Evolutionary conservation across 2,329 filamentous ascomycete species (phyloP).

Genomic region (Trichoderma gracile): DNA sequence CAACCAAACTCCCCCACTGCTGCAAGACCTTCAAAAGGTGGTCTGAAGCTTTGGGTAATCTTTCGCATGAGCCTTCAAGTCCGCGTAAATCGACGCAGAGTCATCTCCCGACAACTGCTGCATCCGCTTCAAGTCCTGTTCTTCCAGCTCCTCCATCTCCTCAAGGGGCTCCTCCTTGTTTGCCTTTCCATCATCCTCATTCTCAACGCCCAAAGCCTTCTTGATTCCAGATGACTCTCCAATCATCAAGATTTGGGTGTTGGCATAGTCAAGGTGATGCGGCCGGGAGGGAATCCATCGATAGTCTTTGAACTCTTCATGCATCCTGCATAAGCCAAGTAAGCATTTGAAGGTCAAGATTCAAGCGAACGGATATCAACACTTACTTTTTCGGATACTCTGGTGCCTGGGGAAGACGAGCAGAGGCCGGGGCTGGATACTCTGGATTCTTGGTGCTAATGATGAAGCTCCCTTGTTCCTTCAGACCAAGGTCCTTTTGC

Average conservation of each 20-base stretch:
- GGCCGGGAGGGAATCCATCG: constrained; percentile 76
- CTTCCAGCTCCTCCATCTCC: constrained; percentile 72
- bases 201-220: constrained; percentile 57
- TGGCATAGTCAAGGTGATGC: constrained; percentile 71
- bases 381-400: constrained; percentile 70
- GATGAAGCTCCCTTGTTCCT: constrained; percentile 69
- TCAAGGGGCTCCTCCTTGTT: constrained; percentile 65
- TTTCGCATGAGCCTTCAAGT: constrained; percentile 21
- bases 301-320: constrained; percentile 69
- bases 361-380: neutral
- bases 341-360: neutral
- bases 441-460: constrained; percentile 79
- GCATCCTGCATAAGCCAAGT: constrained; percentile 50
- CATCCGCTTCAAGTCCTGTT: constrained; percentile 71
- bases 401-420: constrained; percentile 63
- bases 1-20: neutral
- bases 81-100: constrained; percentile 33
- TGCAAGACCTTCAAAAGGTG: constrained; percentile 28
- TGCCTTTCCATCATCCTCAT: constrained; percentile 56
- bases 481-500: constrained; percentile 73
- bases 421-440: constrained; percentile 63
- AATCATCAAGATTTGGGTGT: constrained; percentile 76
- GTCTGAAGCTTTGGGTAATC: constrained; percentile 34
- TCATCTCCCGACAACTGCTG: constrained; percentile 50
- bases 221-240: constrained; percentile 63